These are phyloP conservation scores for Miscanthus sacchariflorus DNA, from an alignment of 202 grass and related monocot species.

Conservation along the genomic window DNA sequence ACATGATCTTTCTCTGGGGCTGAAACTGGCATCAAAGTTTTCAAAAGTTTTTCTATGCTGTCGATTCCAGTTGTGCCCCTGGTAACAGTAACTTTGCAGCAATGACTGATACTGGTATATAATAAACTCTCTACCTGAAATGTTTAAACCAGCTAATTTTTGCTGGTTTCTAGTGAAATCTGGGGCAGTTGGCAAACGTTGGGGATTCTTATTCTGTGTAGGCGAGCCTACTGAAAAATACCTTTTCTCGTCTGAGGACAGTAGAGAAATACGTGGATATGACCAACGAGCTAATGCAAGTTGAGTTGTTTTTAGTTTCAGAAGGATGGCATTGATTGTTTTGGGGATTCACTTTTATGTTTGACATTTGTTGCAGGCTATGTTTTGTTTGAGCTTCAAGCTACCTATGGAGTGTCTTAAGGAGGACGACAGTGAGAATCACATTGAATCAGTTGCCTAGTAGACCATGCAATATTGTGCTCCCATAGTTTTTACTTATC, in stretches of 20 bases:
- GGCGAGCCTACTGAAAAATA: not conserved
- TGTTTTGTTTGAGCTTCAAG: constrained; percentile 96
- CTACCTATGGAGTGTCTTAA: constrained; percentile 70
- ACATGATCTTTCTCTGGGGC: not conserved
- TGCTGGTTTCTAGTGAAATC: not conserved
- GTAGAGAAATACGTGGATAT: not conserved
- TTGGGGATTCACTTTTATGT: constrained; percentile 29
- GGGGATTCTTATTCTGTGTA: not conserved
- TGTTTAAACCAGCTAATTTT: not conserved
- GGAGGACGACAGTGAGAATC: constrained; percentile 53
- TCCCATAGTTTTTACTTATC: constrained; percentile 1
- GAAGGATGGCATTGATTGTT: not conserved
- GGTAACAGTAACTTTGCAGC: constrained; percentile 2
- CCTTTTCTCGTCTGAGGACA: not conserved
- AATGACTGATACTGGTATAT: constrained; percentile 1
- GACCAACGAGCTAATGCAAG: not conserved
- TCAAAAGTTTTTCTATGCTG: not conserved
- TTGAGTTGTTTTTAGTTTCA: constrained; percentile 7
- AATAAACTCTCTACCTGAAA: not conserved
- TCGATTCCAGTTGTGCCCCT: not conserved
- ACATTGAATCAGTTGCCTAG: constrained; percentile 28
- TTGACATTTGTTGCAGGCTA: constrained; percentile 64
- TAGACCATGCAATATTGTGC: not conserved
- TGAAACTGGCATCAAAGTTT: not conserved
- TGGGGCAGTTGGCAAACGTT: not conserved